phyloP scores from a whole-genome alignment of 1,284 basidiomycete genomes.

The Cryptococcus neoformans region DNA sequence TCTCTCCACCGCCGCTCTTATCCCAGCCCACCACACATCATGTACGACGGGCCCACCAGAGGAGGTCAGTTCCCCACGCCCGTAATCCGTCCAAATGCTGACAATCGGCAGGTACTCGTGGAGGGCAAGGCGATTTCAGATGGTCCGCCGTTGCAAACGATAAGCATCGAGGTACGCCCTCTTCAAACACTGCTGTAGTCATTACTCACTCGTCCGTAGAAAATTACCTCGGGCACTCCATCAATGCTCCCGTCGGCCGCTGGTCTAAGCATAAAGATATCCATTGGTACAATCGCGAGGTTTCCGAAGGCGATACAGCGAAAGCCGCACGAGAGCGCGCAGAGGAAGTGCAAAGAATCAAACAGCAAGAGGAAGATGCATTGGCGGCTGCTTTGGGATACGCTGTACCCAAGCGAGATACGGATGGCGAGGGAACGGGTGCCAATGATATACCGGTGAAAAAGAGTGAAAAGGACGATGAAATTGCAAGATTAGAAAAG shows the following conservation, averaged over 20 bases:
- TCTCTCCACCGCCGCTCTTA: no score
- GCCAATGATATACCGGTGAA: slow-evolving; percentile 34
- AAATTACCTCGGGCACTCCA: slow-evolving; percentile 87
- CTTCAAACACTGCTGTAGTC: not conserved
- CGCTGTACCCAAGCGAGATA: slow-evolving; percentile 25
- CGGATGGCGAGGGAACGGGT: slow-evolving; percentile 23
- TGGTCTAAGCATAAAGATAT: slow-evolving; percentile 96
- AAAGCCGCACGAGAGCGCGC: slow-evolving; percentile 25
- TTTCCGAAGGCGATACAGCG: slow-evolving; percentile 52
- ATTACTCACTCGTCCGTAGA: slow-evolving; percentile 40
- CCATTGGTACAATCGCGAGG: slow-evolving; percentile 83
- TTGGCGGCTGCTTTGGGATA: slow-evolving; percentile 69
- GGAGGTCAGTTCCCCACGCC: slow-evolving; percentile 27
- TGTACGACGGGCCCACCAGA: slow-evolving; percentile 46
- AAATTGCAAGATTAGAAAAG: slow-evolving; percentile 36
- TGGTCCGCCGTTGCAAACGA: slow-evolving; percentile 86
- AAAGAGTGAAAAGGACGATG: slow-evolving; percentile 29
- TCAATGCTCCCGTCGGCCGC: slow-evolving; percentile 85
- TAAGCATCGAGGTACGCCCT: slow-evolving; percentile 78
- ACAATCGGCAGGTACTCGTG: slow-evolving; percentile 61
- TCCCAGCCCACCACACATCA: slow-evolving; percentile 6
- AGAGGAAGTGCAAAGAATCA: slow-evolving; percentile 71
- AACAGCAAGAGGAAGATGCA: slow-evolving; percentile 83
- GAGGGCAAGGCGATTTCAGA: slow-evolving; percentile 77
- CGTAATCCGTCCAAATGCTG: not conserved